A percentile compares a stretch with the other conserved stretches of the same genome.
These are phyloP conservation scores for Arabidopsis thaliana DNA, from an alignment of 345 rosid genomes.

Conservation along the genomic window TAIR10.1 NC_003070.9:29077001-29077500, in stretches of 20 bases:
- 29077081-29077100: neutral
- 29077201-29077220: constrained; percentile 48
- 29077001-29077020: constrained; percentile 32
- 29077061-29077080: neutral
- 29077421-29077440: constrained; percentile 30
- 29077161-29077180: constrained; percentile 77
- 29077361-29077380: constrained; percentile 12
- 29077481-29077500: neutral
- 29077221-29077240: constrained; percentile 45
- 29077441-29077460: neutral
- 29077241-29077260: constrained; percentile 31
- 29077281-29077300: neutral
- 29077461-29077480: constrained; percentile 2
- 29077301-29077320: constrained; percentile 9
- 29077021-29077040: neutral
- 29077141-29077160: constrained; percentile 47
- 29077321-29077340: neutral
- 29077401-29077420: constrained; percentile 22
- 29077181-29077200: constrained; percentile 72
- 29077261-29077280: neutral
- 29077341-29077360: neutral
- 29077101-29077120: neutral
- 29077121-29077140: neutral
- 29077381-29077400: constrained; percentile 33
- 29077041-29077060: neutral